phyloP scores from a whole-genome alignment of 1,284 basidiomycete genomes.

The Flammula alnicola region DNA sequence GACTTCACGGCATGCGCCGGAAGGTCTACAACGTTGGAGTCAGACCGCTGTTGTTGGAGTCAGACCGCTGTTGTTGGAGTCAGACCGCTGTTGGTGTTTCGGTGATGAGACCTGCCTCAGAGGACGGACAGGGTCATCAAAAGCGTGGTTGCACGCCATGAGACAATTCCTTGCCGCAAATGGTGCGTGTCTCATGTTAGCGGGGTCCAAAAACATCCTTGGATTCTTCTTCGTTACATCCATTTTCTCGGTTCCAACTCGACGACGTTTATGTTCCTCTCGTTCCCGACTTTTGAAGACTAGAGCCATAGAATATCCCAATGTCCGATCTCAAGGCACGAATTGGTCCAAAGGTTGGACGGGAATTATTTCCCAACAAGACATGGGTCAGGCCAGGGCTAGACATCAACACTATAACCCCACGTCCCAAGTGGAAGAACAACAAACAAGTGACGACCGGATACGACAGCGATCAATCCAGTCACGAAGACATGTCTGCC shows the following conservation, averaged over 20 bases:
- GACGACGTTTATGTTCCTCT: not conserved
- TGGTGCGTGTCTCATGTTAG: too few species aligned
- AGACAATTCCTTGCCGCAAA: too few species aligned
- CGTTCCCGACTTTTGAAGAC: not conserved
- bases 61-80: too few species aligned
- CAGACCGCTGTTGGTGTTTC: too few species aligned
- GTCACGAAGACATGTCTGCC: conserved; percentile 6
- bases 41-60: too few species aligned
- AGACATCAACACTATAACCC: conserved; percentile 2
- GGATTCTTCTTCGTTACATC: too few species aligned
- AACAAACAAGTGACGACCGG: conserved; percentile 1
- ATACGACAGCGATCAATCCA: conserved; percentile 14
- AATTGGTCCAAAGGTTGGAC: conserved; percentile 14
- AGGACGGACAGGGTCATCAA: too few species aligned
- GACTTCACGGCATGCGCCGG: too few species aligned
- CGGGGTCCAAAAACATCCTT: too few species aligned
- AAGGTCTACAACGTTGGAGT: too few species aligned
- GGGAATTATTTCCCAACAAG: conserved; percentile 13
- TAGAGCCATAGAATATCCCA: not conserved
- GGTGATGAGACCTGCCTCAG: too few species aligned
- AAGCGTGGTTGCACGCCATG: too few species aligned
- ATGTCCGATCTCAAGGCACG: conserved; percentile 18
- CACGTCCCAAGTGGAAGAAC: conserved; percentile 3
- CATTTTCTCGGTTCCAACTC: not conserved
- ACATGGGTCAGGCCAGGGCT: conserved; percentile 21